These are phyloP conservation scores for Chlorophyllum brunneum DNA, from an alignment of 768 basidiomycete genomes.

Conservation along the genomic window DNA sequence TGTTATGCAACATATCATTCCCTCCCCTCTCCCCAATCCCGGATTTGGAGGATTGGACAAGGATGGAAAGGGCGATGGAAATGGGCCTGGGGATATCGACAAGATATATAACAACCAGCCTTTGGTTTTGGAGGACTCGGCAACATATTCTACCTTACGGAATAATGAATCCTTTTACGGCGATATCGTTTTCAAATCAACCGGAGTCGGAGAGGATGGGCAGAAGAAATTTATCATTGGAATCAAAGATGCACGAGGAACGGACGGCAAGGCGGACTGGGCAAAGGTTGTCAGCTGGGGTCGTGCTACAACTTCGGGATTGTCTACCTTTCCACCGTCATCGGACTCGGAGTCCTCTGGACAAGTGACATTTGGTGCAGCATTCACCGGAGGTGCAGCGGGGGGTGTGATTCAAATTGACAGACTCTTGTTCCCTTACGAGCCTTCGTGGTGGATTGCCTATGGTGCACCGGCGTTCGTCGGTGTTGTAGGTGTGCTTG, in stretches of 20 bases:
- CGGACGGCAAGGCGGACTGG: constrained; percentile 58
- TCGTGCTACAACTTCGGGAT: constrained; percentile 53
- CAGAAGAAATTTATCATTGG: constrained; percentile 53
- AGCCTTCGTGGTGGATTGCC: constrained; percentile 80
- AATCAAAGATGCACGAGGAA: constrained; percentile 70
- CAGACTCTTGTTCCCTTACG: constrained; percentile 76
- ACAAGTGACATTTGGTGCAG: background rate
- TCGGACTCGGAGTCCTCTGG: background rate
- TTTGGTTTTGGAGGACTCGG: constrained; percentile 58
- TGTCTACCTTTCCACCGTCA: background rate
- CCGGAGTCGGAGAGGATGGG: constrained; percentile 40
- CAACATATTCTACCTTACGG: constrained; percentile 75
- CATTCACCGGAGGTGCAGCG: constrained; percentile 45
- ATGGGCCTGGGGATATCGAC: constrained; percentile 10
- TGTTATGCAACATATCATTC: constrained; percentile 76
- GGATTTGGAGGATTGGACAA: constrained; percentile 19
- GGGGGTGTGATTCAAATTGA: constrained; percentile 93
- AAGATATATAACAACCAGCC: constrained; percentile 67
- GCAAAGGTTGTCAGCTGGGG: constrained; percentile 70
- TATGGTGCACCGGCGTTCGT: constrained; percentile 71
- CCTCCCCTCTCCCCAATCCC: constrained; percentile 29
- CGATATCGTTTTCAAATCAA: constrained; percentile 66
- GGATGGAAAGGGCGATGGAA: background rate
- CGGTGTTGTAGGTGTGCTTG: constrained; percentile 50
- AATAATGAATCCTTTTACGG: constrained; percentile 68